phyloP scores from a whole-genome alignment of 2,329 filamentous ascomycete species.

The Claviceps africana region DNA sequence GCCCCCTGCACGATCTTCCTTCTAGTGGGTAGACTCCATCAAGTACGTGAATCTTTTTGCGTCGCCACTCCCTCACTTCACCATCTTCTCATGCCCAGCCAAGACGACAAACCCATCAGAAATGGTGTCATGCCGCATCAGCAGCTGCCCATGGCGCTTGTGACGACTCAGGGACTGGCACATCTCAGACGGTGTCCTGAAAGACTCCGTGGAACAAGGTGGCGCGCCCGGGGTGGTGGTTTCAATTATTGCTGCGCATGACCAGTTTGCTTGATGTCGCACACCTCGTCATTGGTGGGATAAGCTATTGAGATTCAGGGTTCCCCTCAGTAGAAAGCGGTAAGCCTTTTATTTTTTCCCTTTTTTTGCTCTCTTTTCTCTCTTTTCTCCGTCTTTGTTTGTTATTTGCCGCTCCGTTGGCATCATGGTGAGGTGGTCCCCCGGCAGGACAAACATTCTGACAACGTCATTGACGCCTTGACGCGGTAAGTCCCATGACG shows the following conservation, averaged over 20 bases:
- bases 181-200: conserved; percentile 33
- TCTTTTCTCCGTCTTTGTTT: background rate
- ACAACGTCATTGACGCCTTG: conserved; percentile 34
- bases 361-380: conserved; percentile 25
- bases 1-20: too few relatives aligned
- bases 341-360: too few relatives aligned
- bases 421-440: conserved; percentile 5
- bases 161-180: conserved; percentile 30
- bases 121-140: background rate
- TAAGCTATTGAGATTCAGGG: conserved; percentile 44
- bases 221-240: too few relatives aligned
- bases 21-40: too few relatives aligned
- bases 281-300: conserved; percentile 36
- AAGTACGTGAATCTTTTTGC: too few relatives aligned
- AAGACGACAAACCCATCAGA: background rate
- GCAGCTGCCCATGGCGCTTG: conserved; percentile 28
- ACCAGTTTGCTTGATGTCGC: conserved; percentile 44
- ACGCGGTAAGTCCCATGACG: background rate
- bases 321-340: too few relatives aligned
- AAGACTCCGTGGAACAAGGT: conserved; percentile 49
- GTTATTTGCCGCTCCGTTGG: conserved; percentile 29
- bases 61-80: too few relatives aligned
- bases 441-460: conserved; percentile 36
- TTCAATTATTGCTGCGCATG: conserved; percentile 47
- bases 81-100: background rate